Conservation (phyloP, 2,329 filamentous ascomycete species). For the Ophiostoma piceae region DNA sequence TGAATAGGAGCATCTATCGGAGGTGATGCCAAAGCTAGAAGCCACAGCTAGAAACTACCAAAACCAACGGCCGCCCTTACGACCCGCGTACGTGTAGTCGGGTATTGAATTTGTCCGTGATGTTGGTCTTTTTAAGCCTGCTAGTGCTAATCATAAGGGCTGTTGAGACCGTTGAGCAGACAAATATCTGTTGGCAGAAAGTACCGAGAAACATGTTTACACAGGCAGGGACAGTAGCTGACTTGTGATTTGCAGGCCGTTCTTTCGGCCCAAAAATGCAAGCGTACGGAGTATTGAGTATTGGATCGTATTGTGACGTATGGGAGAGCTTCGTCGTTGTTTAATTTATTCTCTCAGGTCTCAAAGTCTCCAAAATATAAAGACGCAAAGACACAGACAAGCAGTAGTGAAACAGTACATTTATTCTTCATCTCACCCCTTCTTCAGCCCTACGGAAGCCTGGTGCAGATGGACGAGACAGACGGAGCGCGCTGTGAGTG, state of each 20-base stretch:
- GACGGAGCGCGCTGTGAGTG: slow-evolving; percentile 1
- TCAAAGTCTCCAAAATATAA: background rate
- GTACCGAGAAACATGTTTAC: no score
- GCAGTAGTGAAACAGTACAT: background rate
- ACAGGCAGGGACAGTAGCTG: background rate
- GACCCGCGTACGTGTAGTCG: background rate
- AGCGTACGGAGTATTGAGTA: background rate
- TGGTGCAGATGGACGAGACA: background rate
- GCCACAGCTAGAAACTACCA: background rate
- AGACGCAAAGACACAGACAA: background rate
- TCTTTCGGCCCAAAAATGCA: background rate
- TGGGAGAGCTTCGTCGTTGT: background rate
- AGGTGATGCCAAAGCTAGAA: no score
- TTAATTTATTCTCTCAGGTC: no score
- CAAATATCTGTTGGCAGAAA: no score
- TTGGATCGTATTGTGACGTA: slow-evolving; percentile 2
- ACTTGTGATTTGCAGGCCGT: background rate
- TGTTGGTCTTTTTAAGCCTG: background rate
- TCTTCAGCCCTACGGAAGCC: slow-evolving; percentile 14
- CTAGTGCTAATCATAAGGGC: background rate
- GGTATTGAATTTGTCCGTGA: background rate
- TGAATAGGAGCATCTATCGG: no score
- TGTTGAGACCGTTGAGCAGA: background rate
- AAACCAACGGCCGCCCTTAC: background rate
- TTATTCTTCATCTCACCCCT: background rate